These are phyloP conservation scores for Obba rivulosa DNA, from an alignment of 768 basidiomycete species.

Conservation along the genomic window DNA sequence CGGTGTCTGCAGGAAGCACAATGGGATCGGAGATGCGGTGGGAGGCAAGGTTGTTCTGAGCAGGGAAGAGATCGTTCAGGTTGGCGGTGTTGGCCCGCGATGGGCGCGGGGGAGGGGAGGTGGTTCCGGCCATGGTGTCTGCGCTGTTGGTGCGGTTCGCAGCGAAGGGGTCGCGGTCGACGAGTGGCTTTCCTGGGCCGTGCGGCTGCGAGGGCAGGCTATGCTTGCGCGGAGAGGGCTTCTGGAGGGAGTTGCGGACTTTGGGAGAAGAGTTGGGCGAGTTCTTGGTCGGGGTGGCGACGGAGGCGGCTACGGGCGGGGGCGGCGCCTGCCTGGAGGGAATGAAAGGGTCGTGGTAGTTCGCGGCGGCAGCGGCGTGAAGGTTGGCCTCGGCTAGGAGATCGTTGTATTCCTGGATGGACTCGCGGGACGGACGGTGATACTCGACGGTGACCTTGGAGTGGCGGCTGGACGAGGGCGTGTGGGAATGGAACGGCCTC, in stretches of 20 bases:
- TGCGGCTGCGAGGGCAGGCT: slow-evolving; percentile 30
- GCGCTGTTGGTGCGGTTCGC: slow-evolving; percentile 25
- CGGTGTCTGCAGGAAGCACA: slow-evolving; percentile 28
- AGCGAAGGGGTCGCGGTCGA: slow-evolving; percentile 58
- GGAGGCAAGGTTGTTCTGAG: slow-evolving; percentile 33
- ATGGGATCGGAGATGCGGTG: slow-evolving; percentile 51
- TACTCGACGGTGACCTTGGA: slow-evolving; percentile 69
- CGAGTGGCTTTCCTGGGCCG: slow-evolving; percentile 11
- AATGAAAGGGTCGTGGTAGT: slow-evolving; percentile 34
- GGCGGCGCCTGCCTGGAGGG: slow-evolving; percentile 44
- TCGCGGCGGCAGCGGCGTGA: slow-evolving; percentile 47
- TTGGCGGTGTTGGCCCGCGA: slow-evolving; percentile 83
- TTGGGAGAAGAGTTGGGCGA: slow-evolving; percentile 25
- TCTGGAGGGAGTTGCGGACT: slow-evolving; percentile 57
- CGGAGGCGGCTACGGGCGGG: slow-evolving; percentile 31
- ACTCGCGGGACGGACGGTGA: slow-evolving; percentile 68
- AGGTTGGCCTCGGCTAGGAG: slow-evolving; percentile 58
- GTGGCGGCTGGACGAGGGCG: slow-evolving; percentile 29
- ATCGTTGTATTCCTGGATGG: slow-evolving; percentile 72
- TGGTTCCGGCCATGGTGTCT: slow-evolving; percentile 31
- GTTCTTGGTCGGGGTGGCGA: slow-evolving; percentile 25
- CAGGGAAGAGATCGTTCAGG: slow-evolving; percentile 66
- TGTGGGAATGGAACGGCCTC: slow-evolving; percentile 36
- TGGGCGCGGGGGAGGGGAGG: slow-evolving; percentile 69
- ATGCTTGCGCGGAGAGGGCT: slow-evolving; percentile 50